A percentile compares a stretch with the other conserved stretches of the same genome.
Evolutionary conservation across 768 basidiomycete genomes (phyloP).

Genomic region (Mycena chlorophos): DNA sequence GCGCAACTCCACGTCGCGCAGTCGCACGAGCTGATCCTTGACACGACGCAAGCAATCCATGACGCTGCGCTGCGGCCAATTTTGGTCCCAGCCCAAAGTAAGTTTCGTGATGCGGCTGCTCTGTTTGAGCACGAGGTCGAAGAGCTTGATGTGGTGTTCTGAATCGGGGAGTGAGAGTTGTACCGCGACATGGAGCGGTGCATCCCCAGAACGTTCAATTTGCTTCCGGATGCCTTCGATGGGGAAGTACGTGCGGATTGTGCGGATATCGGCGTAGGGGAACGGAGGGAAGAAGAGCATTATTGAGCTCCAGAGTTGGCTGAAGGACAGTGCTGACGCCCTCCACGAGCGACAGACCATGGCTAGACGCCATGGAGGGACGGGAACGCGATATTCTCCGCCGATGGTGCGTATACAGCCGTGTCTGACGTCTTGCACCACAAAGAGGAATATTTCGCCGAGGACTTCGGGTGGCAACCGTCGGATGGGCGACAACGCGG

Average conservation of each 20-base stretch:
- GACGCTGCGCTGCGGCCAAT: neutral
- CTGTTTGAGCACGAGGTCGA: neutral
- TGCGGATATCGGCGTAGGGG: neutral
- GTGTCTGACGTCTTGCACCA: neutral
- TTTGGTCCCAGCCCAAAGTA: neutral
- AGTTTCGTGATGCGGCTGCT: neutral
- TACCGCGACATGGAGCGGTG: neutral
- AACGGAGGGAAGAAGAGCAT: neutral
- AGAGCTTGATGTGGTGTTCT: neutral
- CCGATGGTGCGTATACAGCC: neutral
- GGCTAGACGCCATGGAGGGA: neutral
- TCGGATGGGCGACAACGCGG: neutral
- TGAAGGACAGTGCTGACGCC: neutral
- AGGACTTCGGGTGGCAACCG: slow-evolving; percentile 1
- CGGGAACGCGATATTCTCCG: neutral
- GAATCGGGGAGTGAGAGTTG: neutral
- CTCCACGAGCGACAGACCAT: slow-evolving; percentile 1
- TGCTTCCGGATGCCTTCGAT: neutral
- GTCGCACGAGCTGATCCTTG: neutral
- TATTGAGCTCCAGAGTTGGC: neutral
- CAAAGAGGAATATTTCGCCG: slow-evolving; percentile 1
- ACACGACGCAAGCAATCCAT: neutral
- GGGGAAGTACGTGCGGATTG: neutral
- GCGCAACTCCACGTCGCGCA: neutral
- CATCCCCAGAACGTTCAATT: neutral